phyloP scores from a whole-genome alignment of 2,329 filamentous ascomycete species.

The Neofusicoccum sp. region DNA sequence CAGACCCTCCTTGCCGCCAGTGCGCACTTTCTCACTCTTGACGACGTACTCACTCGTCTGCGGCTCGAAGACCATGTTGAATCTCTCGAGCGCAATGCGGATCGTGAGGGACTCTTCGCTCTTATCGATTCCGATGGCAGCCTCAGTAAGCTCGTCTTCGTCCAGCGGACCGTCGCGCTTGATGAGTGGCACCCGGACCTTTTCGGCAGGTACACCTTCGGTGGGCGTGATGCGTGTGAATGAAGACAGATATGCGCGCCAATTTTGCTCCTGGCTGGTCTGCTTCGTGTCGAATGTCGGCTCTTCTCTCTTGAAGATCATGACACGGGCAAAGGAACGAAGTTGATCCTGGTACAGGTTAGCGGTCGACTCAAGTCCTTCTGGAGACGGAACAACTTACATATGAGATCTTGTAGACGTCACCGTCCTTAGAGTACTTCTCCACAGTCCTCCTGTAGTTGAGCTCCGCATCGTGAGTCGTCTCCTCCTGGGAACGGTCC shows the following conservation, averaged over 20 bases:
- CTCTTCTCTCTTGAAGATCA: slow-evolving; percentile 85
- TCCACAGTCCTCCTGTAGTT: slow-evolving; percentile 89
- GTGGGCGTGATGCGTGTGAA: slow-evolving; percentile 88
- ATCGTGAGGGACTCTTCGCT: slow-evolving; percentile 45
- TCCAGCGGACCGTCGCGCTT: slow-evolving; percentile 40
- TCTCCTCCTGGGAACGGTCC: slow-evolving; percentile 78
- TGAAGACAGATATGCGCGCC: slow-evolving; percentile 95
- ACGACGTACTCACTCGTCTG: slow-evolving; percentile 43
- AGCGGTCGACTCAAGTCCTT: slow-evolving; percentile 20
- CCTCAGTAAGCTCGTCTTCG: slow-evolving; percentile 32
- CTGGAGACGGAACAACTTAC: slow-evolving; percentile 58
- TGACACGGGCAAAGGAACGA: slow-evolving; percentile 71
- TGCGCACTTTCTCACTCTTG: slow-evolving; percentile 36
- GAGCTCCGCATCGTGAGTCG: slow-evolving; percentile 85
- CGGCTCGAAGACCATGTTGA: slow-evolving; percentile 43
- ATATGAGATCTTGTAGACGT: slow-evolving; percentile 86
- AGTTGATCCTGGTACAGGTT: slow-evolving; percentile 47
- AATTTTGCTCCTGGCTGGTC: slow-evolving; percentile 61
- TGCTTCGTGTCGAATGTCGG: slow-evolving; percentile 73
- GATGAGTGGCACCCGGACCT: slow-evolving; percentile 42
- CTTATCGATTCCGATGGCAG: slow-evolving; percentile 27
- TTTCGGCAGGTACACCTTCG: slow-evolving; percentile 38
- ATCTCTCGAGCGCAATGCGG: slow-evolving; percentile 44
- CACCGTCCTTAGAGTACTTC: slow-evolving; percentile 87
- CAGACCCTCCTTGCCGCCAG: slow-evolving; percentile 34